Evolutionary conservation across 1,139 yeast species (phyloP), one percentile per base, ranked within the genome.

Genomic region (Debaryomyces subglobosus): DNA sequence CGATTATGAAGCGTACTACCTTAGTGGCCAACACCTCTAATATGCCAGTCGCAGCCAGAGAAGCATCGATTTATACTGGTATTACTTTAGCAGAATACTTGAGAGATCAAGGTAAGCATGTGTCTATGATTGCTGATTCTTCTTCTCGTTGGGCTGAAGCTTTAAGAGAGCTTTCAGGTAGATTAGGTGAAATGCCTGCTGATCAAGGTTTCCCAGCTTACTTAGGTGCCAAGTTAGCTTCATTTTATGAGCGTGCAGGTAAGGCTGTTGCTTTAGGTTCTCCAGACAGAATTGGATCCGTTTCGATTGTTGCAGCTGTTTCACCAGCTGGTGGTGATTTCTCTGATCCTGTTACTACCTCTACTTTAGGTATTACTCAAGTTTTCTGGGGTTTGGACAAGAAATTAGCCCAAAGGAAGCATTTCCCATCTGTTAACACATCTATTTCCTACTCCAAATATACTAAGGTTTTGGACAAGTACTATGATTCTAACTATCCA

Each of bases 111-210:
- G 99, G 99, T 78, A 94, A 94, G 81, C 80, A 95, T 67, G 98
- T 94, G 55, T 85, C 98, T 39, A 94, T 94, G 98, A 94, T 94
- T 87, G 99, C 99, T 53, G 99, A 94, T 72, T 94, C 99, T 6
- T 92, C 98, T 33, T 92, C 98, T 40, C 94, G 99, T 82, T 94
- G 99, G 99, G 99, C 99, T 43, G 99, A 94, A 78, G 99, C 99
- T 52, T 82, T 94, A 69, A 91, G 99, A 86, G 99, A 94, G 82
- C 86, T 94, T 71, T 92, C 98, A 48, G 99, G 99, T 84, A 96
- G 99, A 82, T 81, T 94, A 71, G 99, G 99, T 74, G 99, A 95
- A 79, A 94, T 94, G 99, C 99, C 99, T 68, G 99, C 99, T 54
- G 99, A 94, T 77, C 99, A 95, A 79, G 99, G 99, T 81, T 94